phyloP scores from a whole-genome alignment of 352 stramenopile species.

The Pythium brachiatum region DNA sequence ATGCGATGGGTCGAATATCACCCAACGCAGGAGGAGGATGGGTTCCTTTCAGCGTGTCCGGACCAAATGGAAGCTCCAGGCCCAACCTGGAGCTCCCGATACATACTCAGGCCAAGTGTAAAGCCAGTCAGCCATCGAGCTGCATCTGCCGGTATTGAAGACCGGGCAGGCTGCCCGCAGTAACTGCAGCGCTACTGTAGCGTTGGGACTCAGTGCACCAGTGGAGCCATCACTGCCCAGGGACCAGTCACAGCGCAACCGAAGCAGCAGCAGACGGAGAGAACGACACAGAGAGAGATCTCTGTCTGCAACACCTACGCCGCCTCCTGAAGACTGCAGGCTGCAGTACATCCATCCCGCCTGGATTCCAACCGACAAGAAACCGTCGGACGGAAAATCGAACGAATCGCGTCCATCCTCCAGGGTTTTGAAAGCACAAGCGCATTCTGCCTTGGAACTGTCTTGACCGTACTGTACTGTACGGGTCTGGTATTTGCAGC shows the following conservation, averaged over 20 bases:
- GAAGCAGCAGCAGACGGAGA: no score
- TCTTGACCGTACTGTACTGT: no score
- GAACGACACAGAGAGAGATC: no score
- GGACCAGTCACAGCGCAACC: background rate
- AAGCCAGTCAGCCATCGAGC: background rate
- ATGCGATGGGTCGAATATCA: constrained; percentile 1
- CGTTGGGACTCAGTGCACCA: background rate
- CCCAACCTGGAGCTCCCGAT: background rate
- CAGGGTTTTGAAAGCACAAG: background rate
- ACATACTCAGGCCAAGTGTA: constrained; percentile 4
- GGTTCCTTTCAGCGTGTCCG: background rate
- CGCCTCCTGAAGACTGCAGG: no score
- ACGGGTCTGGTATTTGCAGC: no score
- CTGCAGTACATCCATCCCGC: background rate
- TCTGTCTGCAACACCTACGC: no score
- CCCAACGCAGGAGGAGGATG: constrained; percentile 7
- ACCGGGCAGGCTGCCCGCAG: background rate
- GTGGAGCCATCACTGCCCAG: background rate
- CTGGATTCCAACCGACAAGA: background rate
- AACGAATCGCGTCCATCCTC: constrained; percentile 12
- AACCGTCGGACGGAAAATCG: constrained; percentile 21
- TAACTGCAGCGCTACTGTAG: no score
- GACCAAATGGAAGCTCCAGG: background rate
- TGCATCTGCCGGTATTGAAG: background rate
- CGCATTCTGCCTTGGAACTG: no score